Conservation (phyloP, 306 rosid genomes). For the Pterocarpus macrocarpus region DNA sequence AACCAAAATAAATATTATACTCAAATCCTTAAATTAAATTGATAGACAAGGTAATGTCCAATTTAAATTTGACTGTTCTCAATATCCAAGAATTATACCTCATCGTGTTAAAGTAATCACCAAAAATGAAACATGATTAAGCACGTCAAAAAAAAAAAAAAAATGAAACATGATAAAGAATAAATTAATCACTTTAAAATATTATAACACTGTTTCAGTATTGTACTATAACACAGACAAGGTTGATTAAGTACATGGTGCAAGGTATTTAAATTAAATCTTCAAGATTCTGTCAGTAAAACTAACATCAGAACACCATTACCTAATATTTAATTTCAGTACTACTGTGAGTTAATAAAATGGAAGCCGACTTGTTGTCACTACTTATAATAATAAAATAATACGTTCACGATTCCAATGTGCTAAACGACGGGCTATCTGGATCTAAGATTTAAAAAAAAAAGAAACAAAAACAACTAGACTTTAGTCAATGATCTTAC, state of each 20-base stretch:
- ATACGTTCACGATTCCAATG: neutral
- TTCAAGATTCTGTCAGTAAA: conserved; percentile 32
- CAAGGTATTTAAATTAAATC: conserved; percentile 1
- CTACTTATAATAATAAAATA: conserved; percentile 30
- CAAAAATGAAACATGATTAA: neutral
- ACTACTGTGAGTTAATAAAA: neutral
- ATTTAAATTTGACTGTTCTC: neutral
- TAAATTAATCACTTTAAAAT: neutral
- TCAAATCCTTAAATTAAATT: neutral
- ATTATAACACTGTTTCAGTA: neutral
- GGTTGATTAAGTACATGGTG: conserved; percentile 5
- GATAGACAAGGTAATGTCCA: neutral
- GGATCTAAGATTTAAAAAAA: conserved; percentile 1
- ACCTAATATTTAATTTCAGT: neutral
- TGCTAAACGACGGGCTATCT: neutral
- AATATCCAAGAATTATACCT: neutral
- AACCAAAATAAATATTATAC: neutral
- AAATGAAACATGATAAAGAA: neutral
- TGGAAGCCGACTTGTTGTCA: neutral
- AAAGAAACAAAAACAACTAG: neutral
- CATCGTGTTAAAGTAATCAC: neutral
- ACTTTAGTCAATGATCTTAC: conserved; percentile 39
- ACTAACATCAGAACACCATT: neutral
- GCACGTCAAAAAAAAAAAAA: no score
- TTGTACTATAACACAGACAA: neutral